These are phyloP conservation scores for Daldinia childiae DNA, from an alignment of 495 filamentous ascomycete species.

Conservation along the genomic window DNA sequence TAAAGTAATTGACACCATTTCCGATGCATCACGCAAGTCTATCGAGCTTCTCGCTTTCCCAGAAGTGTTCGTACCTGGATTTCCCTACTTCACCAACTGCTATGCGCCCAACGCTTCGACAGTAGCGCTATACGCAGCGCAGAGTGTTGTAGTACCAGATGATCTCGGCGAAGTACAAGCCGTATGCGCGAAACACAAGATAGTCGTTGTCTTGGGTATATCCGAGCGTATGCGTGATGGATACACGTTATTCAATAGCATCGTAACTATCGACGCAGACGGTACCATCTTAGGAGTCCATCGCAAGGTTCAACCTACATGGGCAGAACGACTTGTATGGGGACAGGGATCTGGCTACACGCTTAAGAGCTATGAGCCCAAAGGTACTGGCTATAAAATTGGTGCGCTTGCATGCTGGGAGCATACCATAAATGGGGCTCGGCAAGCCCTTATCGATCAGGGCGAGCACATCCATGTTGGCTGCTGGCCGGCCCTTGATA, in stretches of 20 bases:
- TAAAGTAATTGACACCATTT: slow-evolving; percentile 45
- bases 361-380: slow-evolving; percentile 40
- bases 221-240: slow-evolving; percentile 52
- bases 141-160: slow-evolving; percentile 49
- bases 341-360: slow-evolving; percentile 54
- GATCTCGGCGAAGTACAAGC: slow-evolving; percentile 49
- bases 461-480: slow-evolving; percentile 53
- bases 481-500: slow-evolving; percentile 55
- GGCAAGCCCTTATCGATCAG: slow-evolving; percentile 53
- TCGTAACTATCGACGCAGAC: slow-evolving; percentile 51
- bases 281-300: slow-evolving; percentile 57
- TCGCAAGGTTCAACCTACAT: slow-evolving; percentile 61
- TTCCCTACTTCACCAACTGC: slow-evolving; percentile 50
- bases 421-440: slow-evolving; percentile 57
- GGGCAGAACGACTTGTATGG: slow-evolving; percentile 58
- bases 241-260: slow-evolving; percentile 55
- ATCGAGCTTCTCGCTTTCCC: slow-evolving; percentile 50
- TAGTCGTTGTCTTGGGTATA: slow-evolving; percentile 50
- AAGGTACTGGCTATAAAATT: slow-evolving; percentile 47
- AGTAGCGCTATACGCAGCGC: slow-evolving; percentile 44
- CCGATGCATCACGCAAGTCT: slow-evolving; percentile 40
- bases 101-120: slow-evolving; percentile 46
- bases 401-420: slow-evolving; percentile 62
- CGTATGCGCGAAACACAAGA: slow-evolving; percentile 44
- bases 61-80: slow-evolving; percentile 51